Percentiles rank a stretch among this genome's conserved stretches.
Conservation (phyloP, 208 protist species). For the Sergeia podlipaevii region DNA sequence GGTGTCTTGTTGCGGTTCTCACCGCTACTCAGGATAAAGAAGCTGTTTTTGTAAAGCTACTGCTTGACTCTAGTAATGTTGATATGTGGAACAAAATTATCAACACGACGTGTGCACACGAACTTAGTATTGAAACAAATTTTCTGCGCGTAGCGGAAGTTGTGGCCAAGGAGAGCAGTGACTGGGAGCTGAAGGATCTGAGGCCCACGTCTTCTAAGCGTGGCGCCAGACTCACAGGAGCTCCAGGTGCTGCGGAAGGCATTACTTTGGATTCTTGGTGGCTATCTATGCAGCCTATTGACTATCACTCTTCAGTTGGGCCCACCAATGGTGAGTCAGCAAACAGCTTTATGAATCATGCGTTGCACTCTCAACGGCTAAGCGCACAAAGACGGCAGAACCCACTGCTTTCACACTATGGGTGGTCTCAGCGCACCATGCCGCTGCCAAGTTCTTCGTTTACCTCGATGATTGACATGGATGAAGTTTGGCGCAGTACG, state of each 20-base stretch:
- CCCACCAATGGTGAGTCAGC: too few species aligned
- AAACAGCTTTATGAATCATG: too few species aligned
- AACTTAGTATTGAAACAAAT: conserved; percentile 62
- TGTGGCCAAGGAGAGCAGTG: conserved; percentile 12
- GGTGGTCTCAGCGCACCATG: not conserved
- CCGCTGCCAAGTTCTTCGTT: not conserved
- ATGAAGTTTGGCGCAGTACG: conserved; percentile 29
- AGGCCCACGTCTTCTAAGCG: too few species aligned
- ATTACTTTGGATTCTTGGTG: too few species aligned
- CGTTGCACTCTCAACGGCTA: not conserved
- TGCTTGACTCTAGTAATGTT: conserved; percentile 48
- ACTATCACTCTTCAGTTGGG: too few species aligned
- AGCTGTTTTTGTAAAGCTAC: conserved; percentile 68
- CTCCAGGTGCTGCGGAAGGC: too few species aligned
- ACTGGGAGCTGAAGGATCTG: conserved; percentile 19
- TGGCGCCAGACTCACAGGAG: too few species aligned
- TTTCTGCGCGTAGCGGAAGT: conserved; percentile 24
- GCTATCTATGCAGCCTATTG: too few species aligned
- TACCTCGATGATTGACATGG: conserved; percentile 6
- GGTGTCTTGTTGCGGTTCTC: conserved; percentile 61
- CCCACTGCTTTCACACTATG: not conserved
- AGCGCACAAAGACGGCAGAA: too few species aligned
- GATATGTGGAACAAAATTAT: conserved; percentile 72
- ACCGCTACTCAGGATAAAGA: conserved; percentile 78
- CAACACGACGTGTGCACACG: conserved; percentile 14